Conservation (phyloP, 257 asterid genomes). For the Fraxinus anomala region DNA sequence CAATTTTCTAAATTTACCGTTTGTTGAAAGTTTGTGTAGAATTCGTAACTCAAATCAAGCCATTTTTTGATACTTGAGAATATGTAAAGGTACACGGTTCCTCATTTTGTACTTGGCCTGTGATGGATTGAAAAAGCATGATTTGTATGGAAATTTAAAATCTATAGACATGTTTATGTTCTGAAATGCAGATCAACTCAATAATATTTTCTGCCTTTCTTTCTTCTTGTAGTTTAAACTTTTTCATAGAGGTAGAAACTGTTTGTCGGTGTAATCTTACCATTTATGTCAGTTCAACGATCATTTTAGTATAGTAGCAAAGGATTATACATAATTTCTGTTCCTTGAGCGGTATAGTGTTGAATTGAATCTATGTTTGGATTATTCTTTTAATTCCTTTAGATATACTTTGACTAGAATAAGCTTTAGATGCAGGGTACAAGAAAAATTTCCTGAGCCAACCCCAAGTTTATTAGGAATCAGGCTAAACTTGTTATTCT, state of each 20-base stretch:
- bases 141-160: constrained; percentile 1
- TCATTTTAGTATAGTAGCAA: neutral
- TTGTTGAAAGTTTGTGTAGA: neutral
- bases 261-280: neutral
- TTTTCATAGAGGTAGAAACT: neutral
- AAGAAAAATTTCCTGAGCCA: too few relatives aligned
- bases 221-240: neutral
- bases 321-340: neutral
- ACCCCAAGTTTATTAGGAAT: too few relatives aligned
- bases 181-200: constrained; percentile 17
- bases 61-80: constrained; percentile 7
- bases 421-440: too few relatives aligned
- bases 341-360: neutral
- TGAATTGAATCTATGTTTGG: neutral
- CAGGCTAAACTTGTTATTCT: too few relatives aligned
- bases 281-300: neutral
- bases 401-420: too few relatives aligned
- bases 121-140: constrained; percentile 20
- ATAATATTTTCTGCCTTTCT: neutral
- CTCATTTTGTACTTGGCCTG: constrained; percentile 9
- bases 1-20: constrained; percentile 47
- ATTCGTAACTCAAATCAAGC: constrained; percentile 6
- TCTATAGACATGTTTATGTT: constrained; percentile 15
- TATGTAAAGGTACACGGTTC: constrained; percentile 23
- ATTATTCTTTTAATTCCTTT: too few relatives aligned